Conservation (phyloP, 805 yeast genomes). For the Nakazawaea ernobii region DNA sequence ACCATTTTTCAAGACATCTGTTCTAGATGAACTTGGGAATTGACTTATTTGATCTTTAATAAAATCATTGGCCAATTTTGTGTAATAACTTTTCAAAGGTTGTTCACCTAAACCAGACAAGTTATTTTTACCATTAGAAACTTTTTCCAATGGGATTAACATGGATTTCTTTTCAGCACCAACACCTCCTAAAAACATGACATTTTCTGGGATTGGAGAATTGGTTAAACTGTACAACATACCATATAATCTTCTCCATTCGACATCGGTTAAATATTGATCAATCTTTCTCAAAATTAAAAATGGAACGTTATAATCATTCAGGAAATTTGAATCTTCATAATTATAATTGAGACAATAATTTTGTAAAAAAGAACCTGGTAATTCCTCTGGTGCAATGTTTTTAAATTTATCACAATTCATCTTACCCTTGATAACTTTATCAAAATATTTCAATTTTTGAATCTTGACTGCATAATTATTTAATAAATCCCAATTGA, state of each 20-base stretch:
- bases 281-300: constrained; percentile 10
- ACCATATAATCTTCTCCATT: constrained; percentile 11
- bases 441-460: constrained; percentile 9
- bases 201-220: constrained; percentile 10
- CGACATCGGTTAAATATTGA: constrained; percentile 8
- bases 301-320: constrained; percentile 11
- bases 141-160: constrained; percentile 11
- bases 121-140: constrained; percentile 10
- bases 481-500: constrained; percentile 11
- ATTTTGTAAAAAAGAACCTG: constrained; percentile 5
- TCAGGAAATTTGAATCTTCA: constrained; percentile 9
- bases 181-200: constrained; percentile 11
- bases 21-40: neutral
- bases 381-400: constrained; percentile 8
- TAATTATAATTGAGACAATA: constrained; percentile 7
- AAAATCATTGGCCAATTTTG: neutral
- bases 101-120: constrained; percentile 3
- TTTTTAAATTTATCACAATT: constrained; percentile 8
- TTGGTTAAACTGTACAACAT: constrained; percentile 10
- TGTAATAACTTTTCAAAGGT: constrained; percentile 2
- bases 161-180: constrained; percentile 5
- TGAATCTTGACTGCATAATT: constrained; percentile 8
- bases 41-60: constrained; percentile 1
- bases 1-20: constrained; percentile 8
- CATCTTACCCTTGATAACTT: constrained; percentile 6